Evolutionary conservation across 305 asterid species (phyloP), one percentile per base, ranked within the genome.

Genomic region (Coffea humblotiana): DNA sequence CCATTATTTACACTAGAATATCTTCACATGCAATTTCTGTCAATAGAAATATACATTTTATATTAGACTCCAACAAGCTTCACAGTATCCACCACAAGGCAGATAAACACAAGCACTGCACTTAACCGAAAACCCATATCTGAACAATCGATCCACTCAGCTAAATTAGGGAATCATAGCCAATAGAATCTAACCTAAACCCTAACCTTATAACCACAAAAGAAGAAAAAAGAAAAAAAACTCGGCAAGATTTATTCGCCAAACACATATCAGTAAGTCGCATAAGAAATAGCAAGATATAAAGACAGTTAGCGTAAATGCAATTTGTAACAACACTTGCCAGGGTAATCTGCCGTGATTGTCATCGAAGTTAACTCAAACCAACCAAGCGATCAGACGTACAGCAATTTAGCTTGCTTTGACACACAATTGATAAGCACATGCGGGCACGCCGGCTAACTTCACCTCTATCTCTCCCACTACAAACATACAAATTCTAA

Each of bases 1-100:
- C 89, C 99, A 95, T 94, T 80, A 67, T 51, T 81, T 82, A 75
- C 86, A 85, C 71, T 83, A 71, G 72, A 85, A 82, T 86, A 80
- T 79, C 74, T 76, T 79, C 78, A 78, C 84, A 82, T 78, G 82
- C 37, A 80, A 69, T 68, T 80, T 71, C 82, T 76, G 60, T 77
- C 84, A 80, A 80, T 51, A 80, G 61, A 65, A 65, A 60, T 29
- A 23, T 47, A 77, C 18, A 37, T 40, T 69, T 37, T 13, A 21
- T 10, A 1, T 25, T 15, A 29, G 52, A 73, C 5, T 29, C 15
- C 74, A n/a, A 16, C 48, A 47, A 76, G 48, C 73, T 58, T 47
- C 9, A 15, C 45, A 18, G 18, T 18, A 11, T 35, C 54, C 35
- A 4, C 35, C 15, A 19, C 68, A 10, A 4, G 14, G 21, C 13